These are phyloP conservation scores for Purshia tridentata DNA, from an alignment of 306 rosid species.

Conservation along the genomic window DNA sequence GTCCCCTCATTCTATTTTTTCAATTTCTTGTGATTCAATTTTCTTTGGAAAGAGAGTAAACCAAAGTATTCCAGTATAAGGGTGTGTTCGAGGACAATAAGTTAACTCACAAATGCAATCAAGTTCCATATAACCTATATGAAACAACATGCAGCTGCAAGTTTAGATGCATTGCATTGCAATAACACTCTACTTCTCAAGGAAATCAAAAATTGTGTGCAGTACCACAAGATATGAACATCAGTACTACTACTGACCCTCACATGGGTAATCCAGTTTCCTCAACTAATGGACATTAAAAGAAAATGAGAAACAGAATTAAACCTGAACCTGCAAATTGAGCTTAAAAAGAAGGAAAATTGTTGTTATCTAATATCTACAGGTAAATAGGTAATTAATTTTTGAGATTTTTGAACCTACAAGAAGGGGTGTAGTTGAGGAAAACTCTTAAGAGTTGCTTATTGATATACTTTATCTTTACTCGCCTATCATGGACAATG, in stretches of 20 bases:
- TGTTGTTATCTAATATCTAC: slow-evolving; percentile 18
- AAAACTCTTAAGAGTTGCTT: slow-evolving; percentile 1
- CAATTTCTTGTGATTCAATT: too few relatives aligned
- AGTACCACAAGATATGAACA: background rate
- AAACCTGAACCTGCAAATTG: background rate
- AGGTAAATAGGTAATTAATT: slow-evolving; percentile 18
- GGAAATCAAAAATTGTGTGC: background rate
- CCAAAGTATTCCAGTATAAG: too few relatives aligned
- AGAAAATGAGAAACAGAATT: background rate
- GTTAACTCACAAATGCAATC: too few relatives aligned
- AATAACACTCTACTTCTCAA: background rate
- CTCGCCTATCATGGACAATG: slow-evolving; percentile 11
- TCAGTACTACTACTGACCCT: background rate
- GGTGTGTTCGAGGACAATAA: too few relatives aligned
- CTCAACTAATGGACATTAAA: background rate
- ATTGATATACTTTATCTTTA: background rate
- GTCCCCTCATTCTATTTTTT: too few relatives aligned
- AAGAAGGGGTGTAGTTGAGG: background rate
- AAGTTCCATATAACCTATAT: too few relatives aligned
- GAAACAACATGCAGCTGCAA: too few relatives aligned
- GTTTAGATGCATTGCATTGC: background rate
- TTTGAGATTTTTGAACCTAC: background rate
- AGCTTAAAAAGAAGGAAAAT: background rate
- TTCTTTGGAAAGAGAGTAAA: too few relatives aligned
- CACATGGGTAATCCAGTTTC: background rate